Evolutionary conservation across 2,329 filamentous ascomycete species (phyloP), one percentile per base, ranked within the genome.

Genomic region (Aspergillus texensis): DNA sequence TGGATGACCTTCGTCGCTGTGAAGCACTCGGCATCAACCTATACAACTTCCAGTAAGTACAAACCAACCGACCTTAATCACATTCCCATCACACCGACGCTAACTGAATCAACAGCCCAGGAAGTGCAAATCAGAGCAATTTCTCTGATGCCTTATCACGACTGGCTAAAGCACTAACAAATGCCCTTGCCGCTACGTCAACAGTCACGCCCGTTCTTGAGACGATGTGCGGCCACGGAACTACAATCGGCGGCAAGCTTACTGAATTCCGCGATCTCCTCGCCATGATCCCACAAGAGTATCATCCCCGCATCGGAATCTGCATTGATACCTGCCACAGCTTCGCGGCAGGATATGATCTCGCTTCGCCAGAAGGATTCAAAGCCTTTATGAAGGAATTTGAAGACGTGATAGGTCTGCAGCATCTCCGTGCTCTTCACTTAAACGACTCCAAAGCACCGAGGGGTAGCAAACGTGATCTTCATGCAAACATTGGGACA

Each of bases 291-390:
- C 79, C 80, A 0, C 67, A 76, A n/a, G 86, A 93, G 26, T 88
- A 96, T 76, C 96, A 97, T 80, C 77, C 82, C 50, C 88, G 95
- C 36, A 89, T 99, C 2, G 95, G 94, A 53, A 93, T 99, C 21
- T 99, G 95, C 78, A 88, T 99, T 62, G 95, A 99, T 76, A 99
- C 95, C 0, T 99, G 95, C 79, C 95, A 99, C 78, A 89, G 93
- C 63, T 98, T 98, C 77, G 94, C 94, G 0, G 94, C 92, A 0
- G 95, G 95, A 6, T 95, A 98, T 76, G 95, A 99, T 76, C 79
- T 99, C 36, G 88, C 93, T 59, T 88, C 89, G 0, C 90, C 92
- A 0, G 85, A 88, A 57, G 85, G 90, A 0, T 97, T 96, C 76
- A 82, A 86, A 39, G 79, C 84, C 57, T 95, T 93, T 0, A 86